A percentile compares a stretch with the other conserved stretches of the same genome.
Evolutionary conservation across 2,329 filamentous ascomycete genomes (phyloP).

Genomic region (Teratosphaeria destructans): DNA sequence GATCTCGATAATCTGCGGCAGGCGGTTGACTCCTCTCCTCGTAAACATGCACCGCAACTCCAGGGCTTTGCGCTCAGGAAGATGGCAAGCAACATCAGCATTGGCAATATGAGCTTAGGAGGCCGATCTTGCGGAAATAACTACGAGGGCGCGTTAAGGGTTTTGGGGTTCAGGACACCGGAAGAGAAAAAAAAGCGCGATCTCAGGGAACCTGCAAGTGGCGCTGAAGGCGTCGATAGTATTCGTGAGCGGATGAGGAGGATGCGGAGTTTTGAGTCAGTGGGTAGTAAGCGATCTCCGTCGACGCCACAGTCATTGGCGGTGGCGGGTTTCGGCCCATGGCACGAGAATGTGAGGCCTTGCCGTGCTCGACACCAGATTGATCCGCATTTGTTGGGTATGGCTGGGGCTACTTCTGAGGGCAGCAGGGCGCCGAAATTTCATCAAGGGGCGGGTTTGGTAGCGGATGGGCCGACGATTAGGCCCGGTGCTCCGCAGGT

Average conservation of each 20-base stretch:
- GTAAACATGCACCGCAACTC: conserved; percentile 25
- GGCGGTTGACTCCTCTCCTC: conserved; percentile 34
- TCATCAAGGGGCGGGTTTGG: background rate
- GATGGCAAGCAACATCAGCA: conserved; percentile 15
- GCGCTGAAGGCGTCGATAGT: conserved; percentile 5
- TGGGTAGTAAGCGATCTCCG: conserved; percentile 12
- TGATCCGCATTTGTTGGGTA: background rate
- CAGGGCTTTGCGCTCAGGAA: conserved; percentile 14
- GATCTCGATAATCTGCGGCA: conserved; percentile 33
- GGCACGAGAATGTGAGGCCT: conserved; percentile 2
- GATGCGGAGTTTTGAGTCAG: conserved; percentile 20
- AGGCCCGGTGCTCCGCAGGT: background rate
- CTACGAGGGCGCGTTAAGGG: conserved; percentile 5
- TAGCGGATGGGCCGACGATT: background rate
- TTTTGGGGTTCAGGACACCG: conserved; percentile 18
- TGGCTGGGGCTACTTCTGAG: background rate
- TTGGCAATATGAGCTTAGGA: conserved; percentile 12
- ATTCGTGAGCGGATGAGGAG: conserved; percentile 15
- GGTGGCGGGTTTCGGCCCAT: background rate
- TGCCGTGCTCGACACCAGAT: background rate
- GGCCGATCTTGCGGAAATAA: conserved; percentile 1
- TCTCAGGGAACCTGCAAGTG: background rate
- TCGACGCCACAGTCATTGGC: background rate
- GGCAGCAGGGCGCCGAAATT: background rate
- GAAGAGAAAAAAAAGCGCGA: conserved; percentile 2